phyloP scores from a whole-genome alignment of 1,139 yeast genomes.

The Yamadazyma spencermartinsiae region DNA sequence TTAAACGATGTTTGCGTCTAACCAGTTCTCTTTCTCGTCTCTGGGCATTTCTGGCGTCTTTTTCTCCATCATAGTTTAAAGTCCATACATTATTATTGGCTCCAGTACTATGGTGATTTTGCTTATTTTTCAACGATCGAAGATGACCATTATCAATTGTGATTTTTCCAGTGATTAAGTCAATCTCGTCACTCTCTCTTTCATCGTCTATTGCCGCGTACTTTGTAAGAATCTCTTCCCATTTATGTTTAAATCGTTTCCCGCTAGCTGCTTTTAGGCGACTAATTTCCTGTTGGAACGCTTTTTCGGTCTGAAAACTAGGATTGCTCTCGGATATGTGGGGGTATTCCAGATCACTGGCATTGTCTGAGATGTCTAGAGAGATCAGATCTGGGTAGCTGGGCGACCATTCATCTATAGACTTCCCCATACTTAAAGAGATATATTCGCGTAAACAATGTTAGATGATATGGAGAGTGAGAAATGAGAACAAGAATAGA shows the following conservation, averaged over 20 bases:
- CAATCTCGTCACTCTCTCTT: constrained; percentile 65
- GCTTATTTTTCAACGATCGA: constrained; percentile 30
- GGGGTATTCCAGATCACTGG: constrained; percentile 5
- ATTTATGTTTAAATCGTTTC: constrained; percentile 37
- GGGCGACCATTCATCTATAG: background rate
- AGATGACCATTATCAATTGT: constrained; percentile 67
- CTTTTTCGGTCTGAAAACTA: constrained; percentile 11
- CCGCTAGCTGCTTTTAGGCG: constrained; percentile 30
- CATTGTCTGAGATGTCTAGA: constrained; percentile 15
- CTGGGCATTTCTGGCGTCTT: constrained; percentile 10
- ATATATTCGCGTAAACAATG: too few species aligned
- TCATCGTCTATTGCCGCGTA: constrained; percentile 53
- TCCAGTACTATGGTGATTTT: constrained; percentile 8
- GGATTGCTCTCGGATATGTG: background rate
- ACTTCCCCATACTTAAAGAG: constrained; percentile 2
- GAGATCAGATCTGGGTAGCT: constrained; percentile 19
- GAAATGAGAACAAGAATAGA: too few species aligned
- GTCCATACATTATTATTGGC: constrained; percentile 24
- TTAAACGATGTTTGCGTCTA: constrained; percentile 14
- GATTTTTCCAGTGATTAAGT: constrained; percentile 58
- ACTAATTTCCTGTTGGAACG: constrained; percentile 26
- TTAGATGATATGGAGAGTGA: too few species aligned
- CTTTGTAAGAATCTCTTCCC: constrained; percentile 57
- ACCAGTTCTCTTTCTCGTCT: constrained; percentile 12
- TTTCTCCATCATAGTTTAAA: constrained; percentile 21